A percentile compares a stretch with the other conserved stretches of the same genome.
Evolutionary conservation across 352 stramenopile species (phyloP).

Genomic region (Globisporangium takayamanum): DNA sequence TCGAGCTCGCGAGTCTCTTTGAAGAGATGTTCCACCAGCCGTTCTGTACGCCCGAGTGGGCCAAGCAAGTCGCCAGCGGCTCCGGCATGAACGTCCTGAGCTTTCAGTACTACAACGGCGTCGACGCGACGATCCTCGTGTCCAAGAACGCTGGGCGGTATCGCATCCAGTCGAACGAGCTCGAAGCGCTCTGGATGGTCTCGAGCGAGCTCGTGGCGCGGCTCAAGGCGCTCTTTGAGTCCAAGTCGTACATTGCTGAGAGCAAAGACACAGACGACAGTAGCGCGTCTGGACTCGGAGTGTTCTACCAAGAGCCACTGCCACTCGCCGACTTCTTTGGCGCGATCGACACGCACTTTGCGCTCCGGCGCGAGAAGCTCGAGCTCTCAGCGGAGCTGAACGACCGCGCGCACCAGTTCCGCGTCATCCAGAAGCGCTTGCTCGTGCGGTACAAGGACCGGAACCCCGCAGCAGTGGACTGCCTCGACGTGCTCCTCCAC

Average conservation of each 20-base stretch:
- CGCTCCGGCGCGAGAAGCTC: constrained; percentile 49
- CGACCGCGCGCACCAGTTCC: constrained; percentile 82
- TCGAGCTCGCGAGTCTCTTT: constrained; percentile 71
- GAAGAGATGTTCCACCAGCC: constrained; percentile 85
- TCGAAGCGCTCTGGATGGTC: constrained; percentile 77
- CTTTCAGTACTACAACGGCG: constrained; percentile 86
- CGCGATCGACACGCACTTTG: constrained; percentile 86
- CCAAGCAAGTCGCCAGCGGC: constrained; percentile 53
- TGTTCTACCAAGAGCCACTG: constrained; percentile 82
- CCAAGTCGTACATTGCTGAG: neutral
- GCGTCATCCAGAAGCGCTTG: constrained; percentile 87
- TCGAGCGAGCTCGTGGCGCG: constrained; percentile 68
- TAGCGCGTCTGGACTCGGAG: constrained; percentile 22
- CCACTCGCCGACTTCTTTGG: constrained; percentile 83
- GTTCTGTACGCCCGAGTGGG: constrained; percentile 56
- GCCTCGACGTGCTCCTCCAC: constrained; percentile 79
- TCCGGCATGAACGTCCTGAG: constrained; percentile 72
- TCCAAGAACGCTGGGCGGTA: constrained; percentile 89
- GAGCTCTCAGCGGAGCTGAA: constrained; percentile 69
- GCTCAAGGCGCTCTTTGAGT: constrained; percentile 45
- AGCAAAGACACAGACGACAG: constrained; percentile 20
- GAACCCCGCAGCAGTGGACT: constrained; percentile 73
- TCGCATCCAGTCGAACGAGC: constrained; percentile 80
- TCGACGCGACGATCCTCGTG: constrained; percentile 80
- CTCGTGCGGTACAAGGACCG: constrained; percentile 88